Evolutionary conservation across 116 monocot genomes (phyloP).

Genomic region (Thalassia testudinum): DNA sequence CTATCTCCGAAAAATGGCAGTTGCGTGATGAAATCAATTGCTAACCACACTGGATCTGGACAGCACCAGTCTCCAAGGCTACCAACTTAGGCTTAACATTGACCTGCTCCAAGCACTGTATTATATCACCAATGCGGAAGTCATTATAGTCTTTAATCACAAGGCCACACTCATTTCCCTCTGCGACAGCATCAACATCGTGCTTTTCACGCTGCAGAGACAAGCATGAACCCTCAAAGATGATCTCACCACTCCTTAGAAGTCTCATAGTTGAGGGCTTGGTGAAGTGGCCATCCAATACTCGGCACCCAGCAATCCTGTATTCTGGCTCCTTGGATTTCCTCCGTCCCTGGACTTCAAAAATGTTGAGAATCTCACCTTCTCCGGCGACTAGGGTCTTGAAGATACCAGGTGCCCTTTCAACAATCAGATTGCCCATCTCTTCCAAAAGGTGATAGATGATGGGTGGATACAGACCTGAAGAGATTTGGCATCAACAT

Average conservation of each 20-base stretch:
- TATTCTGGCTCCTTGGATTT: constrained; percentile 65
- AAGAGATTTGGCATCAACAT: not conserved
- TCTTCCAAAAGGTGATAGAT: constrained; percentile 97
- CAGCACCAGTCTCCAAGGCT: constrained; percentile 58
- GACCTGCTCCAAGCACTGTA: constrained; percentile 83
- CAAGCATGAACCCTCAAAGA: constrained; percentile 75
- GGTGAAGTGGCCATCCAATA: constrained; percentile 68
- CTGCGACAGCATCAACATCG: constrained; percentile 72
- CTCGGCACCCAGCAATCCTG: constrained; percentile 81
- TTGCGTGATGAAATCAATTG: no score
- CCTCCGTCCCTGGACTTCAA: constrained; percentile 67
- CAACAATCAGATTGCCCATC: constrained; percentile 69
- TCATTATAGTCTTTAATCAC: constrained; percentile 71
- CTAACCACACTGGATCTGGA: constrained; percentile 26
- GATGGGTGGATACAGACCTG: constrained; percentile 64
- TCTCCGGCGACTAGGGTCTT: constrained; percentile 85
- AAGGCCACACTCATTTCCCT: constrained; percentile 84
- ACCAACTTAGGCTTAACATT: constrained; percentile 85
- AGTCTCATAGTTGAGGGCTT: constrained; percentile 51
- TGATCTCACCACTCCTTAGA: constrained; percentile 83
- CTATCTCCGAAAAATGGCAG: no score
- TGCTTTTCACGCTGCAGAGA: constrained; percentile 88
- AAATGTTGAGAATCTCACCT: constrained; percentile 68
- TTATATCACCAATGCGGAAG: constrained; percentile 64
- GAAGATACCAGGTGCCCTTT: constrained; percentile 71